Evolutionary conservation across 2,329 filamentous ascomycete species (phyloP), one percentile per base, ranked within the genome.

Genomic region (Fusarium decemcellulare): DNA sequence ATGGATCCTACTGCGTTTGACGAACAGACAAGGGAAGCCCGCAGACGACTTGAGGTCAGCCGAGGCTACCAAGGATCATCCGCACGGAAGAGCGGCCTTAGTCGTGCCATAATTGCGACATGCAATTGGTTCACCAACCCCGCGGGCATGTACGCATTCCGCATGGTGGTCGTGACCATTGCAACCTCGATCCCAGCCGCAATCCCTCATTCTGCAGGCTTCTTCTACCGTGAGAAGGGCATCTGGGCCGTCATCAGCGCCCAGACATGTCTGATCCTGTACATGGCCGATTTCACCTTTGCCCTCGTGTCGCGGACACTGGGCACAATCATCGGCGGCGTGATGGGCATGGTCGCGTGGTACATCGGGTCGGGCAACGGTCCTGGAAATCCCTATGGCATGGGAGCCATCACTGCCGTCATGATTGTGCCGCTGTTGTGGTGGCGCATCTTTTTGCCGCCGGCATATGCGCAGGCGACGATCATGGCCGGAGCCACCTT

Each of bases 161-260:
- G 85, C 3, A 81, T 86, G 76, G 83, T 86, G 0, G 65, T 81
- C 8, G 81, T 85, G 0, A 86, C 85, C 0, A 74, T 87, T 11
- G 84, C 81, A 0, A 74, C 80, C 1, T 72, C 76, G 0, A 81
- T 87, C 6, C 82, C 84, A 0, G 79, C 81, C 0, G 77, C 78
- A 0, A 76, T 87, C 5, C 81, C 83, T 0, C 71, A 74, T 29
- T 80, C 79, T 2, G 81, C 85, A 0, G 84, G 82, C 2, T 87
- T 87, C 69, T 86, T 81, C 65, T 87, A 85, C 52, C 80, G 84
- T 4, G 81, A 87, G 59, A 86, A 85, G 68, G 84, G 85, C 0
- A 76, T 87, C 0, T 87, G 85, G 85, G 83, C 78, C 0, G 72
- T 87, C 9, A 86, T 87, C 43, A 87, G 84, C 74, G 85, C 80